A percentile compares a stretch with the other conserved stretches of the same genome.
phyloP scores from a whole-genome alignment of 768 basidiomycete species.

The Leucocoprinus leucothites region DNA sequence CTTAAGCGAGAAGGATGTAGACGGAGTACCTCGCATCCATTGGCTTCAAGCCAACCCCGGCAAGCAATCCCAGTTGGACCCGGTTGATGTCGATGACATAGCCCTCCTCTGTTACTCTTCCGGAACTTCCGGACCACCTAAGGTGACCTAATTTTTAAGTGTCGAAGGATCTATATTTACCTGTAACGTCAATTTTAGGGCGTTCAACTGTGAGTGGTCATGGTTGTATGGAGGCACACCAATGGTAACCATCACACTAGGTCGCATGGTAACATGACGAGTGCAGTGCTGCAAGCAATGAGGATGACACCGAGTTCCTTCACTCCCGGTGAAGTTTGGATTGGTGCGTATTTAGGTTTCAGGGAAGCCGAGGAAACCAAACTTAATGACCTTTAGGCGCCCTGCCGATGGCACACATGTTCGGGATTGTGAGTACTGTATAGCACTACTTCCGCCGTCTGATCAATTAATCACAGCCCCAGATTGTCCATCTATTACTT shows the following conservation, averaged over 20 bases:
- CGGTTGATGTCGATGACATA: not conserved
- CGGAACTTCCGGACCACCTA: conserved; percentile 1
- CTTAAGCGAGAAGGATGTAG: not conserved
- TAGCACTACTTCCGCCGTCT: not conserved
- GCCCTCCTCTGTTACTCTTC: conserved; percentile 2
- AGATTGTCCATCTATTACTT: not conserved
- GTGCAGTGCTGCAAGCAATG: conserved; percentile 3
- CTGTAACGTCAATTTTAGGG: not conserved
- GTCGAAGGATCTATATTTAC: not conserved
- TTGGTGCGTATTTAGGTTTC: not conserved
- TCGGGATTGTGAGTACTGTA: conserved; percentile 4
- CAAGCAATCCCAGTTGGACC: not conserved
- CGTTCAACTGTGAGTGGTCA: not conserved
- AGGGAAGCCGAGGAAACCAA: not conserved
- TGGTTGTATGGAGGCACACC: too few species aligned
- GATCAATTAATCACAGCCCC: not conserved
- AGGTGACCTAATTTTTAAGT: not conserved
- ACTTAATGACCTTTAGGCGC: not conserved
- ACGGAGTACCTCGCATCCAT: not conserved
- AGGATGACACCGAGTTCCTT: conserved; percentile 5
- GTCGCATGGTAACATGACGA: not conserved
- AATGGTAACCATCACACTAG: not conserved
- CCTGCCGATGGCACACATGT: conserved; percentile 6
- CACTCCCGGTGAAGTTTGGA: not conserved
- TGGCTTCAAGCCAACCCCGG: not conserved